Evolutionary conservation across 1,284 basidiomycete genomes (phyloP).

Genomic region (Retiboletus flavoniger): DNA sequence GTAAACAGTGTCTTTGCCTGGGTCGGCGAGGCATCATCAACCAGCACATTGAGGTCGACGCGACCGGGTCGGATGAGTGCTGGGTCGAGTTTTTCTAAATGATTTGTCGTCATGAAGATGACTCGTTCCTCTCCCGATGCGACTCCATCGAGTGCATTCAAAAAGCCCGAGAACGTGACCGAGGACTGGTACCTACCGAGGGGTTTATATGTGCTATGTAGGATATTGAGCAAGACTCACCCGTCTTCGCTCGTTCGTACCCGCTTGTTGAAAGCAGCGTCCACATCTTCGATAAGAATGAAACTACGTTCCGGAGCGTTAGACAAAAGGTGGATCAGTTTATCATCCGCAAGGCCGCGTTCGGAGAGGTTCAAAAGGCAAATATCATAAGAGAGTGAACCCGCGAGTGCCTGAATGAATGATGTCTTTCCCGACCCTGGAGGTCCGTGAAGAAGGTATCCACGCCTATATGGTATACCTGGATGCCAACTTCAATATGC

Average conservation of each 20-base stretch:
- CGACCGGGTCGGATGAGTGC: constrained; percentile 94
- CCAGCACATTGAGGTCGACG: constrained; percentile 82
- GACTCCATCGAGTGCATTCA: constrained; percentile 97
- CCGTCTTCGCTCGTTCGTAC: constrained; percentile 88
- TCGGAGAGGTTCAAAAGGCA: constrained; percentile 96
- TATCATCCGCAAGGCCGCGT: constrained; percentile 95
- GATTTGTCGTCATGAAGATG: constrained; percentile 99
- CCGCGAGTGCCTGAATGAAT: constrained; percentile 96
- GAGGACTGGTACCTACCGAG: constrained; percentile 79
- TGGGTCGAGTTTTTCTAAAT: constrained; percentile 79
- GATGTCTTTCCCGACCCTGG: constrained; percentile 98
- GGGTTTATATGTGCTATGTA: constrained; percentile 12
- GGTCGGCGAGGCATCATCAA: constrained; percentile 84
- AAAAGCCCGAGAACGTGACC: constrained; percentile 95
- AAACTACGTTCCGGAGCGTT: constrained; percentile 93
- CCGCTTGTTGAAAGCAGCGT: constrained; percentile 95
- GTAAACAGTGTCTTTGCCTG: constrained; percentile 83
- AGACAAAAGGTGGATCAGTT: constrained; percentile 90
- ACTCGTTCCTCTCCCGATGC: constrained; percentile 97
- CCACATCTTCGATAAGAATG: constrained; percentile 94
- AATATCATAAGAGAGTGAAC: constrained; percentile 91
- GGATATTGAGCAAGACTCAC: constrained; percentile 42
- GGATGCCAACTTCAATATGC: constrained; percentile 10
- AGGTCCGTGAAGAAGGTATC: constrained; percentile 93
- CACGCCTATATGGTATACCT: constrained; percentile 97